A percentile compares a stretch with the other conserved stretches of the same genome.
Conservation (phyloP, 352 stramenopile genomes). For the Pythium utonaiense region DNA sequence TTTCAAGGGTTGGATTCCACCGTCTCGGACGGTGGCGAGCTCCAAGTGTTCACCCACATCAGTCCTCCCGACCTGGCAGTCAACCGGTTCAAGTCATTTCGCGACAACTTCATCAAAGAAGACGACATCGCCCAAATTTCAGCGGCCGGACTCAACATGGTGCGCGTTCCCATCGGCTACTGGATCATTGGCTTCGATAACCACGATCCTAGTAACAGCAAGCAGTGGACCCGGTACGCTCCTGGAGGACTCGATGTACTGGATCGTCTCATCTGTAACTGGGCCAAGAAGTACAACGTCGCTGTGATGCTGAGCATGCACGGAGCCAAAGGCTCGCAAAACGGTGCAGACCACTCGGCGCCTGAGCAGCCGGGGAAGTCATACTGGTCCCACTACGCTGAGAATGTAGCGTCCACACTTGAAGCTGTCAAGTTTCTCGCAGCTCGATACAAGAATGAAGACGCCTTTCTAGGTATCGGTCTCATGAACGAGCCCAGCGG, state of each 20-base stretch:
- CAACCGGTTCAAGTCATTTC: constrained; percentile 27
- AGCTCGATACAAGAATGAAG: constrained; percentile 25
- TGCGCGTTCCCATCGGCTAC: constrained; percentile 71
- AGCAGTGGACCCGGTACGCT: constrained; percentile 38
- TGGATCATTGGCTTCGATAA: constrained; percentile 64
- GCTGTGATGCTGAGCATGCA: constrained; percentile 44
- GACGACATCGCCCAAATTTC: constrained; percentile 54
- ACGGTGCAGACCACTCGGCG: constrained; percentile 60
- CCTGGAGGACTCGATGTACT: constrained; percentile 36
- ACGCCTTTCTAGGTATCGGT: constrained; percentile 31
- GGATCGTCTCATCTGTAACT: constrained; percentile 32
- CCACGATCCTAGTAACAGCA: constrained; percentile 29
- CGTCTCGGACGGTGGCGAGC: constrained; percentile 13
- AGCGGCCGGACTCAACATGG: constrained; percentile 56
- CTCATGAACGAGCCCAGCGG: constrained; percentile 33
- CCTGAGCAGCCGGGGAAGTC: constrained; percentile 15
- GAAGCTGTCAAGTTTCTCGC: constrained; percentile 28
- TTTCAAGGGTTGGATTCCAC: constrained; percentile 6
- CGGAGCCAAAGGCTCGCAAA: constrained; percentile 64
- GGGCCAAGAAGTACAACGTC: constrained; percentile 34
- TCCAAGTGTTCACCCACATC: constrained; percentile 8
- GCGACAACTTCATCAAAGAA: constrained; percentile 64
- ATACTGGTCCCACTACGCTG: constrained; percentile 14
- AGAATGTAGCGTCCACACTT: constrained; percentile 25
- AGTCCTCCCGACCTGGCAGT: background rate